Percentiles rank a stretch among this genome's conserved stretches.
Conservation (phyloP, 2,329 filamentous ascomycete genomes). For the Gaeumannomyces tritici region DNA sequence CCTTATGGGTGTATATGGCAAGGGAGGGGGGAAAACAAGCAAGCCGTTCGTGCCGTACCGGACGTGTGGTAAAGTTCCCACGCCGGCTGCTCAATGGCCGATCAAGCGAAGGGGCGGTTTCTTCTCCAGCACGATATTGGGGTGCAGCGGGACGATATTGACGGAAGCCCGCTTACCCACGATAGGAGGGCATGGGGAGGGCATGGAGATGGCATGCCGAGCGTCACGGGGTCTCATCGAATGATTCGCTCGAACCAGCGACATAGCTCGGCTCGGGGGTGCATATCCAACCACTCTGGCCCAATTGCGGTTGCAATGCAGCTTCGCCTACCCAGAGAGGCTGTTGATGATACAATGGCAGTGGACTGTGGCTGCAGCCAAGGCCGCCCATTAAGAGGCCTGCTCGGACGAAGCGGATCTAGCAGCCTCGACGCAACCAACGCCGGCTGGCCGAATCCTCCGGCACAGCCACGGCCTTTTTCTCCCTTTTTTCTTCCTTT, state of each 20-base stretch:
- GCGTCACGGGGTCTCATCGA: too few species aligned
- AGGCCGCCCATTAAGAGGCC: neutral
- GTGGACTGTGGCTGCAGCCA: neutral
- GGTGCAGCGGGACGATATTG: neutral
- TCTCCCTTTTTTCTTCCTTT: too few species aligned
- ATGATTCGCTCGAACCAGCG: neutral
- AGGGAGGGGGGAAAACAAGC: too few species aligned
- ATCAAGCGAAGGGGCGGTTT: neutral
- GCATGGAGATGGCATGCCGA: too few species aligned
- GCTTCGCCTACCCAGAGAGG: too few species aligned
- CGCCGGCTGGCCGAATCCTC: neutral
- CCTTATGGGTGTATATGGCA: too few species aligned
- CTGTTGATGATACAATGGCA: neutral
- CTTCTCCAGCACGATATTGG: neutral
- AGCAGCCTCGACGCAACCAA: neutral
- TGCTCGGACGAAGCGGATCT: neutral
- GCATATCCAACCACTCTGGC: neutral
- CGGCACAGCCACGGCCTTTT: too few species aligned
- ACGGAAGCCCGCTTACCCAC: neutral
- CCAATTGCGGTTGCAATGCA: too few species aligned
- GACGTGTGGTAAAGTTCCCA: too few species aligned
- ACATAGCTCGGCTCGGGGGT: neutral
- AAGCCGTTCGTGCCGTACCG: too few species aligned
- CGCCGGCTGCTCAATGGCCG: too few species aligned
- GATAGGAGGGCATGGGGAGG: too few species aligned